Evolutionary conservation across 768 basidiomycete species (phyloP).

Genomic region (Mycena epipterygia): DNA sequence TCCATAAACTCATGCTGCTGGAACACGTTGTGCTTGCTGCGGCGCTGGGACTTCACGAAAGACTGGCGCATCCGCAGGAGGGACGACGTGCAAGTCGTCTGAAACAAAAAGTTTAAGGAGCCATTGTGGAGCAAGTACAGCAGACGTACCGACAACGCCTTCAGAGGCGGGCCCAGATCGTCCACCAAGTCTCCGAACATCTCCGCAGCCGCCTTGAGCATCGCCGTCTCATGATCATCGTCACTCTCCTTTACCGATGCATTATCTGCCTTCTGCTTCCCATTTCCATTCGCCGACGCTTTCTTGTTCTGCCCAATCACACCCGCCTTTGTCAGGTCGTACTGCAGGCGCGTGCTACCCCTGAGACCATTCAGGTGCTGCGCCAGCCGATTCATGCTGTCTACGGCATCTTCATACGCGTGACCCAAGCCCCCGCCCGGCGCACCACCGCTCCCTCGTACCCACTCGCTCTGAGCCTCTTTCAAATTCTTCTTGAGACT

Average conservation of each 20-base stretch:
- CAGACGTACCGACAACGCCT: constrained; percentile 77
- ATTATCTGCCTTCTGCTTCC: constrained; percentile 42
- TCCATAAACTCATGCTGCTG: constrained; percentile 73
- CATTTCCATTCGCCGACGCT: constrained; percentile 37
- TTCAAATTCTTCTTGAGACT: constrained; percentile 86
- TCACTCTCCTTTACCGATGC: constrained; percentile 44
- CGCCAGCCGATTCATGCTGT: constrained; percentile 88
- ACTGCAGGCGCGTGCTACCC: constrained; percentile 86
- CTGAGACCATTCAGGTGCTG: constrained; percentile 94
- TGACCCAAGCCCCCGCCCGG: constrained; percentile 45
- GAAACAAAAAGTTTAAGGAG: not conserved
- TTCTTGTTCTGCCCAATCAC: constrained; percentile 41
- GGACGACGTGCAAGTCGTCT: constrained; percentile 74
- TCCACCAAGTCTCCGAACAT: constrained; percentile 87
- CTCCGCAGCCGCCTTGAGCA: constrained; percentile 72
- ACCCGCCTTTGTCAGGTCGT: constrained; percentile 80
- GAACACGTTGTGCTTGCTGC: constrained; percentile 46
- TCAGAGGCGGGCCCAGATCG: constrained; percentile 83
- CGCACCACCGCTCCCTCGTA: constrained; percentile 47
- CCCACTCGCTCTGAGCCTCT: constrained; percentile 92
- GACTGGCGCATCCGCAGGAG: constrained; percentile 75
- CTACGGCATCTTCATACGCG: constrained; percentile 90
- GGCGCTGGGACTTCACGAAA: constrained; percentile 64
- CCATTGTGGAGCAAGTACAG: not conserved
- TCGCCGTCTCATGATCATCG: constrained; percentile 54